Conservation (phyloP, 202 grass and related monocot genomes). For the Digitaria exilis region DNA sequence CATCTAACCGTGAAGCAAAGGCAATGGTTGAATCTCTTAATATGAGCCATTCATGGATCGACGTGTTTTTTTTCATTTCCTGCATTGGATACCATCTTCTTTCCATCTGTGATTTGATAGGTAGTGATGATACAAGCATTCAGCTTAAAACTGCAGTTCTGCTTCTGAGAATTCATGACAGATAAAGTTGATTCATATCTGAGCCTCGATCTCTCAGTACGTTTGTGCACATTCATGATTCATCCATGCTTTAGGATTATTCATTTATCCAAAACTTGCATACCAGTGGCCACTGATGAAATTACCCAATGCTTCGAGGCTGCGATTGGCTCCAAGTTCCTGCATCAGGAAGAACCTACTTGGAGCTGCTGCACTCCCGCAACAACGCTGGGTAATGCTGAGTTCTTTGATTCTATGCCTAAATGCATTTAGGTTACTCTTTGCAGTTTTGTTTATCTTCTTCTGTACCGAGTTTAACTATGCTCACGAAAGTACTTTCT, state of each 20-base stretch:
- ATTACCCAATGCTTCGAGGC: conserved; percentile 13
- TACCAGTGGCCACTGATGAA: conserved; percentile 26
- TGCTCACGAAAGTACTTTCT: conserved; percentile 36
- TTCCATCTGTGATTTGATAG: too few species aligned
- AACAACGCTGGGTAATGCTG: conserved; percentile 36
- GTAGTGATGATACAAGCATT: conserved; percentile 39
- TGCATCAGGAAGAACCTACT: conserved; percentile 62
- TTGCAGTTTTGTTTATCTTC: background rate
- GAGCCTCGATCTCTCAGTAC: conserved; percentile 33
- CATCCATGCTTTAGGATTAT: background rate
- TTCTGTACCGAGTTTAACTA: conserved; percentile 55
- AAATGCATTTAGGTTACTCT: background rate
- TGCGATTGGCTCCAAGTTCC: conserved; percentile 40
- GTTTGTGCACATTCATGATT: background rate
- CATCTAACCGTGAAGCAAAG: conserved; percentile 76
- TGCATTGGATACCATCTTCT: too few species aligned
- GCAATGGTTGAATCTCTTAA: conserved; percentile 99
- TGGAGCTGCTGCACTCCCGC: conserved; percentile 45
- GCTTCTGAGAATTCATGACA: conserved; percentile 83
- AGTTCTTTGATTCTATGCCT: background rate
- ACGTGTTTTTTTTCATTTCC: too few species aligned
- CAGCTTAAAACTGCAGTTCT: conserved; percentile 82
- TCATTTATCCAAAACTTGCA: too few species aligned
- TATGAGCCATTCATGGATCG: conserved; percentile 57
- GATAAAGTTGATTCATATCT: conserved; percentile 60